Evolutionary conservation across 495 filamentous ascomycete species (phyloP), one percentile per base, ranked within the genome.

Genomic region (Hypomontagnella monticulosa): DNA sequence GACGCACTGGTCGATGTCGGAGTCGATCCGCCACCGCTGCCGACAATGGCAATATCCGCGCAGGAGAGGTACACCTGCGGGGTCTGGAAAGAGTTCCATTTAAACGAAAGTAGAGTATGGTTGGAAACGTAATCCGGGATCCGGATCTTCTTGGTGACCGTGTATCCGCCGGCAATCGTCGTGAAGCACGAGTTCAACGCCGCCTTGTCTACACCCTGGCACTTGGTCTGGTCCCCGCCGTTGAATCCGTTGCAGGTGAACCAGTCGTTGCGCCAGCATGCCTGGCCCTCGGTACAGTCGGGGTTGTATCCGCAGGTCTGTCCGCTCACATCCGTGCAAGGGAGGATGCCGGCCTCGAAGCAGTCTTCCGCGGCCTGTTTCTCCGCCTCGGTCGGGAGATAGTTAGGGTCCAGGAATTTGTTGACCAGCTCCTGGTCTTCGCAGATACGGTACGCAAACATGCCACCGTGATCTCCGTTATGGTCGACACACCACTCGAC

Each of bases 401-500:
- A 84, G n/a, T 61, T 72, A 3, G 81, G 76, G n/a, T 72, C 77
- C 5, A 84, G 68, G 71, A 85, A 81, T 56, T 80, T 77, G 68
- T 85, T 76, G 30, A 86, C 82, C 0, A 86, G 69, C 0, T 72
- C 68, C 59, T 85, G 82, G 69, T 86, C 69, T 61, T 80, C 75
- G 71, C 84, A 86, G 55, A 86, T 79, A 1, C 84, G 81, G 75
- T 85, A 86, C 43, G 75, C 72, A 71, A 85, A 86, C 83, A 86
- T 85, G 68, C 84, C 84, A 30, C 84, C 83, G 67, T 86, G 84
- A 71, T 86, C 84, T 1, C 84, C 84, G 72, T 85, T 86, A 75
- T 84, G 62, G 62, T 86, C 84, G 19, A 85, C 80, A 55, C 84
- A 86, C 83, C 84, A 86, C 70, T 84, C 67, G 4, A 86, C 82